Percentiles rank a stretch among this genome's conserved stretches.
These are phyloP conservation scores for Raphanus hybrid DNA, from an alignment of 441 rosid species.

Conservation along the genomic window DNA sequence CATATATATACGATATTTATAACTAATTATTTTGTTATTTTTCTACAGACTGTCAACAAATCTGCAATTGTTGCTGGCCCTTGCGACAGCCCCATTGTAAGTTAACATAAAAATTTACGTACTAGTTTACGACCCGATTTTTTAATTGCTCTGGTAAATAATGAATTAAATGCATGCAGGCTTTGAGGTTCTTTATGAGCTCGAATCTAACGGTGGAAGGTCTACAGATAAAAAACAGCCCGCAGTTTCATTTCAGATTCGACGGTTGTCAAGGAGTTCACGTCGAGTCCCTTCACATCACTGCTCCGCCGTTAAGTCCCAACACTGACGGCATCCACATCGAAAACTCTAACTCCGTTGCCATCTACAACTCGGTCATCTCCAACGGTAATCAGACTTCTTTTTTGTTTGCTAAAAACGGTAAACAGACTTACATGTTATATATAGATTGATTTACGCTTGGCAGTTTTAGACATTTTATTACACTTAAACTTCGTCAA, in stretches of 20 bases:
- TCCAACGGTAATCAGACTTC: conserved; percentile 53
- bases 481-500: not conserved
- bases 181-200: conserved; percentile 83
- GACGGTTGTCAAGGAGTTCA: conserved; percentile 72
- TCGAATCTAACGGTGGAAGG: conserved; percentile 78
- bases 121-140: not conserved
- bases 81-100: conserved; percentile 68
- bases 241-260: conserved; percentile 85
- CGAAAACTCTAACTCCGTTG: conserved; percentile 70
- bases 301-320: conserved; percentile 84
- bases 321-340: conserved; percentile 96
- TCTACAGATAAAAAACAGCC: conserved; percentile 67
- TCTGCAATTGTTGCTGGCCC: conserved; percentile 49
- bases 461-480: not conserved
- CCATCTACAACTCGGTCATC: conserved; percentile 63
- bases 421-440: conserved; percentile 26
- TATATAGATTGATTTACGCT: not conserved
- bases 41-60: conserved; percentile 43
- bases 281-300: conserved; percentile 65
- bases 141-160: not conserved
- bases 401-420: conserved; percentile 37
- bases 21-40: conserved; percentile 2
- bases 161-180: conserved; percentile 47
- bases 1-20: not conserved
- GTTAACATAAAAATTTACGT: conserved; percentile 31